Conservation (phyloP, 2,329 filamentous ascomycete species). For the Phialocephala subalpina region DNA sequence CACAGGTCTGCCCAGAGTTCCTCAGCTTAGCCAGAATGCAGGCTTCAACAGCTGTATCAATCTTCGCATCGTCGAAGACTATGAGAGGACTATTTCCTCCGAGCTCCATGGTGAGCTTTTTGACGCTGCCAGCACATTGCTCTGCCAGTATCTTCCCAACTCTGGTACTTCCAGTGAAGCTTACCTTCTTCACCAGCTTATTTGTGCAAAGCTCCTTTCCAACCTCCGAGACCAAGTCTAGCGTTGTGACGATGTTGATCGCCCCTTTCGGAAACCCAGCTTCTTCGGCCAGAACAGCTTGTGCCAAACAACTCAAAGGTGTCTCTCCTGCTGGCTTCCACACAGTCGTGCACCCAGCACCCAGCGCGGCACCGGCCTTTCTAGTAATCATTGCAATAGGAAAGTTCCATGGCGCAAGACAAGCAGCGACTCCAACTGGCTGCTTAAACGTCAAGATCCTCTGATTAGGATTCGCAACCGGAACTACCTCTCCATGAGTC, state of each 20-base stretch:
- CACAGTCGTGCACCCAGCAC: slow-evolving; percentile 86
- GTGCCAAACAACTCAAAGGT: slow-evolving; percentile 74
- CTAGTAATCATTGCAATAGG: slow-evolving; percentile 59
- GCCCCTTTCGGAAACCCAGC: slow-evolving; percentile 81
- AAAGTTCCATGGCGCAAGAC: slow-evolving; percentile 55
- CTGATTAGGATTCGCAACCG: slow-evolving; percentile 17
- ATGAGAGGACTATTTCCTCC: slow-evolving; percentile 96
- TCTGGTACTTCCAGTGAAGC: slow-evolving; percentile 70
- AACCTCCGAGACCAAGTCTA: slow-evolving; percentile 50
- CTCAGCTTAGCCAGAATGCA: slow-evolving; percentile 90
- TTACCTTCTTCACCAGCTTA: slow-evolving; percentile 52
- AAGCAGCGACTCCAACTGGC: slow-evolving; percentile 33
- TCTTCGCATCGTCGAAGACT: slow-evolving; percentile 91
- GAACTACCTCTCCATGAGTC: slow-evolving; percentile 29
- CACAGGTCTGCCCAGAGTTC: slow-evolving; percentile 77
- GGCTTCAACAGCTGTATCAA: slow-evolving; percentile 82
- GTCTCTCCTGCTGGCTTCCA: slow-evolving; percentile 90
- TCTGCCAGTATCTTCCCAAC: slow-evolving; percentile 49
- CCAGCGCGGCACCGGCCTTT: slow-evolving; percentile 67
- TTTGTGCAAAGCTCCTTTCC: slow-evolving; percentile 48
- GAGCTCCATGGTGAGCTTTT: slow-evolving; percentile 61
- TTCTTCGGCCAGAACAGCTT: slow-evolving; percentile 77
- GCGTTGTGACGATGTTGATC: slow-evolving; percentile 68
- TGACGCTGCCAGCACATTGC: slow-evolving; percentile 47
- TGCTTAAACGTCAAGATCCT: slow-evolving; percentile 31